Percentiles rank a stretch among this genome's conserved stretches.
Evolutionary conservation across 768 basidiomycete species (phyloP).

Genomic region (Rhizopogon rudus): DNA sequence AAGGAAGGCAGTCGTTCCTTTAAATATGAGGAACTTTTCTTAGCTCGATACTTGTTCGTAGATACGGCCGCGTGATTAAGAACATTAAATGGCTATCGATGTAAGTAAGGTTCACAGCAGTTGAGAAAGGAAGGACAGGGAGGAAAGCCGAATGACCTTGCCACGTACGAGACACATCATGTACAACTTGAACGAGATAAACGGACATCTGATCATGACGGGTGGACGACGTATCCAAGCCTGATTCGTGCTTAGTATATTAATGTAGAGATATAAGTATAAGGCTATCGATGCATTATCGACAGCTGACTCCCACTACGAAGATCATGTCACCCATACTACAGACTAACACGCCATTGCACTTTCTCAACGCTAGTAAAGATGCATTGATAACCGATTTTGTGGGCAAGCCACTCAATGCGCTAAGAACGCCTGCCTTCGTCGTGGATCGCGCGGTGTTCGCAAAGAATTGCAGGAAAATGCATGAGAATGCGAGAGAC

Average conservation of each 20-base stretch:
- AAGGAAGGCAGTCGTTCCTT: too few relatives aligned
- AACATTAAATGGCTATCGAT: neutral
- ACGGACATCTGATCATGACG: neutral
- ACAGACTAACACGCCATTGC: slow-evolving; percentile 45
- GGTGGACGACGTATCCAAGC: neutral
- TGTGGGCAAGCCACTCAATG: slow-evolving; percentile 49
- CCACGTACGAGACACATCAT: neutral
- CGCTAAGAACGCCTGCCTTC: slow-evolving; percentile 71
- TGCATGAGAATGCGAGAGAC: slow-evolving; percentile 60
- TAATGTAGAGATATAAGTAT: neutral
- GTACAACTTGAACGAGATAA: neutral
- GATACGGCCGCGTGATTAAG: neutral
- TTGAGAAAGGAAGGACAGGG: too few relatives aligned
- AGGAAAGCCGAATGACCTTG: neutral
- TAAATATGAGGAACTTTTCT: neutral
- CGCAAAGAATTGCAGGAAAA: slow-evolving; percentile 64
- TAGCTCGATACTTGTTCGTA: neutral
- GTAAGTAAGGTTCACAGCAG: too few relatives aligned
- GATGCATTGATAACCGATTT: slow-evolving; percentile 48
- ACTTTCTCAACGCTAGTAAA: slow-evolving; percentile 40
- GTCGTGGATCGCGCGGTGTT: slow-evolving; percentile 73
- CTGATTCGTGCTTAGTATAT: neutral
- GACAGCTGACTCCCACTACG: neutral
- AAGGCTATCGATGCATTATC: neutral
- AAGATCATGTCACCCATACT: slow-evolving; percentile 18